These are phyloP conservation scores for Erysimum cheiranthoides DNA, from an alignment of 345 rosid species.

Conservation along the genomic window DNA sequence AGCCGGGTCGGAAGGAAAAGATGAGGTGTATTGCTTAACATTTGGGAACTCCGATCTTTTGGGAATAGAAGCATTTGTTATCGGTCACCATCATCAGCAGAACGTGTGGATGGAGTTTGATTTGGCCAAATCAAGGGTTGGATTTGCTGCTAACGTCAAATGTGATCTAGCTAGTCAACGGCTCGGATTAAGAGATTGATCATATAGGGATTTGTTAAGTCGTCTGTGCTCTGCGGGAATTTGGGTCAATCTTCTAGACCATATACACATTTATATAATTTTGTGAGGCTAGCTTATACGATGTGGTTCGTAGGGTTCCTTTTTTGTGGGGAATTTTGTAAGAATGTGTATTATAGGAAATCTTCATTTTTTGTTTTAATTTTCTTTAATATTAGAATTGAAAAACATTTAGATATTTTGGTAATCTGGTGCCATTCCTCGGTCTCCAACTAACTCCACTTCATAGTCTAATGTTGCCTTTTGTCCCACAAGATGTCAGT, in stretches of 20 bases:
- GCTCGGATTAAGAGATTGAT: constrained; percentile 47
- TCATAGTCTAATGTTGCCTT: neutral
- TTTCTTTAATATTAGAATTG: neutral
- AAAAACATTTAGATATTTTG: neutral
- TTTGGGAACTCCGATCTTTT: constrained; percentile 80
- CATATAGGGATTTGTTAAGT: neutral
- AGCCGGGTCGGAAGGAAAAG: constrained; percentile 60
- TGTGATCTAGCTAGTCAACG: constrained; percentile 70
- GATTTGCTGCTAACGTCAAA: constrained; percentile 63
- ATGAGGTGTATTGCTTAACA: constrained; percentile 74
- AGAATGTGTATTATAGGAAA: constrained; percentile 10
- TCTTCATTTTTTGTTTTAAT: neutral
- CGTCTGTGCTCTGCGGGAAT: neutral
- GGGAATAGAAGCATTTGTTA: constrained; percentile 75
- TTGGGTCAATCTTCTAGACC: neutral
- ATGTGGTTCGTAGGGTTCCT: neutral
- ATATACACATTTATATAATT: neutral
- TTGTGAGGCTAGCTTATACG: constrained; percentile 6
- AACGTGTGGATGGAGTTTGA: constrained; percentile 90
- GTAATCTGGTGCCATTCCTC: neutral
- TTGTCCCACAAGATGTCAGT: neutral
- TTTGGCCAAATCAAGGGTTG: constrained; percentile 73
- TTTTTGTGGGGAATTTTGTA: neutral
- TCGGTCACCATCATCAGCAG: constrained; percentile 84
- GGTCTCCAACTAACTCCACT: neutral